Percentiles rank a stretch among this genome's conserved stretches.
These are phyloP conservation scores for Lunularia cruciata DNA, from an alignment of 225 moss, liverwort and hornwort species.

Conservation along the genomic window DNA sequence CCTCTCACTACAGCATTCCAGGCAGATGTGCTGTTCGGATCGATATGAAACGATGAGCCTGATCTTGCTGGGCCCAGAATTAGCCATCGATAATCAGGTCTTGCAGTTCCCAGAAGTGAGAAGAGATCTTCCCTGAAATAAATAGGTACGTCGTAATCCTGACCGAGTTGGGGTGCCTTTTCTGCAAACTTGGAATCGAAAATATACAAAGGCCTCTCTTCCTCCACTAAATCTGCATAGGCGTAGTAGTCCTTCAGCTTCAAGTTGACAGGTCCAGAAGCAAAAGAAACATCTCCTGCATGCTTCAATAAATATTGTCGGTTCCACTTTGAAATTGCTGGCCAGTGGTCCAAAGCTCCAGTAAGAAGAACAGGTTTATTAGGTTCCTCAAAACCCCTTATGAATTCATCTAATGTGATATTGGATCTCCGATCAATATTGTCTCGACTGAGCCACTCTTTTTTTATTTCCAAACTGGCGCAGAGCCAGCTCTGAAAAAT, in stretches of 20 bases:
- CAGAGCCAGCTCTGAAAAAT: conserved; percentile 97
- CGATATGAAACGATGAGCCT: conserved; percentile 94
- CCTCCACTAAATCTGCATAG: conserved; percentile 72
- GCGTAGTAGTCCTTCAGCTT: conserved; percentile 67
- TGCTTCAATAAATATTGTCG: conserved; percentile 66
- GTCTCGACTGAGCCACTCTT: conserved; percentile 72
- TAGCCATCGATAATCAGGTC: conserved; percentile 91
- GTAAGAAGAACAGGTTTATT: conserved; percentile 83
- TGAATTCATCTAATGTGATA: conserved; percentile 66
- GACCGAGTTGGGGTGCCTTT: conserved; percentile 64
- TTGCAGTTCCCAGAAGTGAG: conserved; percentile 60
- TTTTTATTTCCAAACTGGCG: conserved; percentile 84
- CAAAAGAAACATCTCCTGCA: conserved; percentile 58
- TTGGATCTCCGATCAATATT: conserved; percentile 49
- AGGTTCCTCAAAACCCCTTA: conserved; percentile 75
- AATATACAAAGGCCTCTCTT: conserved; percentile 86
- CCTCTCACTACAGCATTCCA: conserved; percentile 95
- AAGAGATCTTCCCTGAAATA: conserved; percentile 83
- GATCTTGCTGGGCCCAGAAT: conserved; percentile 90
- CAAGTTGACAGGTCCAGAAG: conserved; percentile 78
- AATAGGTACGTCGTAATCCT: conserved; percentile 72
- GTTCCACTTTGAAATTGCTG: conserved; percentile 72
- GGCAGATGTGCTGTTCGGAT: conserved; percentile 93
- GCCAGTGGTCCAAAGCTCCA: conserved; percentile 62
- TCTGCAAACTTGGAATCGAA: conserved; percentile 89